These are phyloP conservation scores for Aspergillus ostianus DNA, from an alignment of 495 filamentous ascomycete species.

Conservation along the genomic window DNA sequence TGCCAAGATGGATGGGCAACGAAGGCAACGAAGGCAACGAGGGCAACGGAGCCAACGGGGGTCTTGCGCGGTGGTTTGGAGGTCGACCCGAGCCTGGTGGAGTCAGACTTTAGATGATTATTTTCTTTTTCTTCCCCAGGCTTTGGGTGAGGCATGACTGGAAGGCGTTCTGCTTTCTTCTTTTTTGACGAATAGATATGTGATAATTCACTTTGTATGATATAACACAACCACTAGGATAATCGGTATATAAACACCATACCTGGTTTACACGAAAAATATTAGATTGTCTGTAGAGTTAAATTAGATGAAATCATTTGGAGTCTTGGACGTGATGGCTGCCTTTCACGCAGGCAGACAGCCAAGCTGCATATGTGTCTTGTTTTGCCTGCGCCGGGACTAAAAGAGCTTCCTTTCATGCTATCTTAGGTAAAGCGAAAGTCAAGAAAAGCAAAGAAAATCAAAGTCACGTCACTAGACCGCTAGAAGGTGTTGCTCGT, in stretches of 20 bases:
- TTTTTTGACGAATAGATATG: constrained; percentile 2
- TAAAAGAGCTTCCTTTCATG: too few species aligned
- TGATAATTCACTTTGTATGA: constrained; percentile 4
- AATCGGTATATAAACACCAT: neutral
- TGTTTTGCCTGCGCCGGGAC: too few species aligned
- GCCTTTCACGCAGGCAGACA: neutral
- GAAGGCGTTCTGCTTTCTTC: constrained; percentile 9
- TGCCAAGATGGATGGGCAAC: constrained; percentile 76
- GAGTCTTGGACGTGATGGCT: neutral
- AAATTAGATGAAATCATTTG: neutral
- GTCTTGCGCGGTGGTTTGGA: constrained; percentile 52
- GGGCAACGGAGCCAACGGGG: constrained; percentile 33
- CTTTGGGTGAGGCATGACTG: constrained; percentile 21
- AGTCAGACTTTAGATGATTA: constrained; percentile 30
- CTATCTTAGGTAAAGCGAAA: too few species aligned
- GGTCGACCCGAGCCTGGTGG: constrained; percentile 51
- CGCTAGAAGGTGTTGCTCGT: neutral
- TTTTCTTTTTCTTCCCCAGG: constrained; percentile 25
- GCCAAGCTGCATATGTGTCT: too few species aligned
- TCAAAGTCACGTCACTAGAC: too few species aligned
- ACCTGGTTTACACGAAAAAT: neutral
- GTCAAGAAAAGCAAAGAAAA: too few species aligned
- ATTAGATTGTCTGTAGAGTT: neutral
- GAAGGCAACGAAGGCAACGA: constrained; percentile 37
- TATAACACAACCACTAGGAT: neutral